A percentile compares a stretch with the other conserved stretches of the same genome.
Conservation (phyloP, 208 protist species). For the Zelonia costaricensis region DNA sequence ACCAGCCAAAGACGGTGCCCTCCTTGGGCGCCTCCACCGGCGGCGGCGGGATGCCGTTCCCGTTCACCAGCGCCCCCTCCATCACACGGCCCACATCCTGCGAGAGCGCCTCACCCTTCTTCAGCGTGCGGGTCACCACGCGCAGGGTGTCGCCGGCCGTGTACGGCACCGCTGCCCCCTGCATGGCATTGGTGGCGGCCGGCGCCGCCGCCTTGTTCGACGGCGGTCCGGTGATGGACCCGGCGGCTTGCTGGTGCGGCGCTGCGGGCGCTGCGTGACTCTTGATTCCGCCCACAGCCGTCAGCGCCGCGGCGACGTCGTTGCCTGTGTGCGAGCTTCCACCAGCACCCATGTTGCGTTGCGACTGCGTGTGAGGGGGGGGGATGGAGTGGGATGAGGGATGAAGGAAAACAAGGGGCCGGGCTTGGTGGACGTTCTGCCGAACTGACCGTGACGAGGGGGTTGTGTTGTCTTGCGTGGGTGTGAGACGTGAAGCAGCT, state of each 20-base stretch:
- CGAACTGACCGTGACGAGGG: too few species aligned
- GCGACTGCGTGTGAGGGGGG: neutral
- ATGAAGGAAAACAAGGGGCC: too few species aligned
- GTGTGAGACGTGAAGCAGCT: too few species aligned
- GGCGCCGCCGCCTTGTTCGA: neutral
- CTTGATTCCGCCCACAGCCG: neutral
- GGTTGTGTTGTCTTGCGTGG: too few species aligned
- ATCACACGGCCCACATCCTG: slow-evolving; percentile 31
- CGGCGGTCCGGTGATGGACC: too few species aligned
- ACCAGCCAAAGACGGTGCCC: slow-evolving; percentile 50
- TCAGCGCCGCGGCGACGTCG: neutral
- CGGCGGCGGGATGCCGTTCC: slow-evolving; percentile 12
- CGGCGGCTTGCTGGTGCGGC: too few species aligned
- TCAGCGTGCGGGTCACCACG: slow-evolving; percentile 23
- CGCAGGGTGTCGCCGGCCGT: slow-evolving; percentile 9
- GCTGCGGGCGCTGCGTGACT: neutral
- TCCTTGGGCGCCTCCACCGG: slow-evolving; percentile 8
- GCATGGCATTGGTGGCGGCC: neutral
- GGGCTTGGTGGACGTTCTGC: too few species aligned
- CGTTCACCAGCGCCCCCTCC: neutral
- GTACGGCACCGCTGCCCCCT: neutral
- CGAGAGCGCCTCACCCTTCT: slow-evolving; percentile 24
- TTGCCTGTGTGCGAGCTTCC: slow-evolving; percentile 21
- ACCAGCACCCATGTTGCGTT: slow-evolving; percentile 40
- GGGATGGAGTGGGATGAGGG: neutral